These are phyloP conservation scores for Penicillium olsonii DNA, from an alignment of 2,329 filamentous ascomycete species.

Conservation along the genomic window DNA sequence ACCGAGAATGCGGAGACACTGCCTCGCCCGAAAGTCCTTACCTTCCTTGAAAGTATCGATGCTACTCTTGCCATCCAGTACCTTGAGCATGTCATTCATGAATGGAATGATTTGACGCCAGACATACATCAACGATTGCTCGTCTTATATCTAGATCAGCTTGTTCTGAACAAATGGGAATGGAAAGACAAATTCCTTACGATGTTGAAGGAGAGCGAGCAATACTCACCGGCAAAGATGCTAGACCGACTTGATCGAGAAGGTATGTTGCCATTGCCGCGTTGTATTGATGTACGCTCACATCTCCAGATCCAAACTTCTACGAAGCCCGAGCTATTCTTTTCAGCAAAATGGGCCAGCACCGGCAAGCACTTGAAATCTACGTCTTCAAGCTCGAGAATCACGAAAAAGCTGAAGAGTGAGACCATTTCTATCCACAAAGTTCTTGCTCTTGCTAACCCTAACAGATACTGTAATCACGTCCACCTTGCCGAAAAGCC, in stretches of 20 bases:
- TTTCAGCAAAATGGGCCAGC: conserved; percentile 90
- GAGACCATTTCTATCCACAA: conserved; percentile 18
- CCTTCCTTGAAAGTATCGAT: conserved; percentile 72
- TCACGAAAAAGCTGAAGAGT: conserved; percentile 91
- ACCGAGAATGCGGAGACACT: conserved; percentile 92
- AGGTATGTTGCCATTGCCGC: conserved; percentile 54
- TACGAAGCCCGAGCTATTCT: conserved; percentile 89
- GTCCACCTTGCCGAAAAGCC: conserved; percentile 66
- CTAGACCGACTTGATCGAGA: conserved; percentile 77
- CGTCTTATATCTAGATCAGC: conserved; percentile 65
- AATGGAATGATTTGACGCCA: conserved; percentile 79
- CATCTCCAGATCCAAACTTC: conserved; percentile 69
- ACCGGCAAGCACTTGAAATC: conserved; percentile 94
- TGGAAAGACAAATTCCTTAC: conserved; percentile 68
- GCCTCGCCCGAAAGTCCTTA: conserved; percentile 72
- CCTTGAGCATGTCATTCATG: conserved; percentile 84
- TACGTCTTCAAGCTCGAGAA: conserved; percentile 94
- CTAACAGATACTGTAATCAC: conserved; percentile 78
- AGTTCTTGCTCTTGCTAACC: conserved; percentile 18
- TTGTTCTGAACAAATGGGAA: conserved; percentile 51
- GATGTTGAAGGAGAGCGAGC: conserved; percentile 73
- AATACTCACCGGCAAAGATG: conserved; percentile 79
- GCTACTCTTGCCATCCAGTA: conserved; percentile 74
- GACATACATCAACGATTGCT: conserved; percentile 86
- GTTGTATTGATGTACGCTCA: conserved; percentile 2